Percentiles rank a stretch among this genome's conserved stretches.
Evolutionary conservation across 78 protist species (phyloP).

Genomic region (Fonticula alba): DNA sequence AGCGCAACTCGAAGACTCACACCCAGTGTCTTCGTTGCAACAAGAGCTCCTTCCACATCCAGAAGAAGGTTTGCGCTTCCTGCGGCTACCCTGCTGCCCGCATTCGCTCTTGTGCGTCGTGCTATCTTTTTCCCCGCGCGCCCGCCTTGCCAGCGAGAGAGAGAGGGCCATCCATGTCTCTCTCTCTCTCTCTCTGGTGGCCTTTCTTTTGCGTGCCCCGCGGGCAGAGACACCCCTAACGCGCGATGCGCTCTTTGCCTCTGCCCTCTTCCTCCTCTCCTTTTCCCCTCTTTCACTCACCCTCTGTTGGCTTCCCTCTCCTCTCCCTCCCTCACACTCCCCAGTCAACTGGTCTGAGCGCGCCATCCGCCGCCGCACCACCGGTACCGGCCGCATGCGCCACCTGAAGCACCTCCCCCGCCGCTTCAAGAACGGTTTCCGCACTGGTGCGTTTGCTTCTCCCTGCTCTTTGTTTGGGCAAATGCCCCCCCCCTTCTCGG

Average conservation of each 20-base stretch:
- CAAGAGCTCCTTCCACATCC: constrained; percentile 69
- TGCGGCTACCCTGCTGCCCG: constrained; percentile 92
- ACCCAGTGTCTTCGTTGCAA: constrained; percentile 92
- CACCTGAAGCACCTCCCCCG: constrained; percentile 59
- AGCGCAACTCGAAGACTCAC: constrained; percentile 88
- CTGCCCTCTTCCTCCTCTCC: background rate
- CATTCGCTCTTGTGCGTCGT: constrained; percentile 33
- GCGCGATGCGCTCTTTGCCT: background rate
- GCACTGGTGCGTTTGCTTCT: constrained; percentile 18
- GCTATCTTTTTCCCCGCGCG: background rate
- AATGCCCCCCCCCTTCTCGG: no score
- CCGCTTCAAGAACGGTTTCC: constrained; percentile 72
- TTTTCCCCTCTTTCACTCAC: background rate
- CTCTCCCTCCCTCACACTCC: background rate
- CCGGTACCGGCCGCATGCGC: constrained; percentile 95
- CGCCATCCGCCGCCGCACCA: constrained; percentile 85
- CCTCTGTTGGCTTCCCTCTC: background rate
- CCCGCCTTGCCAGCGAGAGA: background rate
- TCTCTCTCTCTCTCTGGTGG: background rate
- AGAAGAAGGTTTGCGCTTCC: constrained; percentile 77
- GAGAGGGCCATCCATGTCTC: background rate
- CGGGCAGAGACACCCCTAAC: background rate
- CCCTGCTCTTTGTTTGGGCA: background rate
- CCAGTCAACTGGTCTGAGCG: constrained; percentile 66
- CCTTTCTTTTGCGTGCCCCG: no score